These are phyloP conservation scores for Alternaria atra DNA, from an alignment of 2,329 filamentous ascomycete species.

Conservation along the genomic window DNA sequence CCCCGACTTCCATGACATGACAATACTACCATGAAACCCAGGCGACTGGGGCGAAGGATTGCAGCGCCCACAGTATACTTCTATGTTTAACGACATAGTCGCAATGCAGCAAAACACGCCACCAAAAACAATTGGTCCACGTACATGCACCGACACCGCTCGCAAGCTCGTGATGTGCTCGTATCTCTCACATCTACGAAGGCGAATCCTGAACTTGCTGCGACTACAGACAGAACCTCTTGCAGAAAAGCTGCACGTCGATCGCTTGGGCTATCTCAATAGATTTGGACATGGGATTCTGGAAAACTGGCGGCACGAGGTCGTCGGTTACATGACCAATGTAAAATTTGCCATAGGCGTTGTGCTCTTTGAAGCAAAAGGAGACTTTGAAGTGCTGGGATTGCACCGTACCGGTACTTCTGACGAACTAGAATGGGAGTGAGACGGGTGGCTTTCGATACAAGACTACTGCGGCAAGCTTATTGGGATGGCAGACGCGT, in stretches of 20 bases:
- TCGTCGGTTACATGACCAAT: too few relatives aligned
- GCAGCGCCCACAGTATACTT: background rate
- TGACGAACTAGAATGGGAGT: background rate
- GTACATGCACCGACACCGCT: constrained; percentile 2
- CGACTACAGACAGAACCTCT: too few relatives aligned
- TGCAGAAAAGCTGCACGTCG: too few relatives aligned
- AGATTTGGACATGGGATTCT: too few relatives aligned
- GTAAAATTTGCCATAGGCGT: too few relatives aligned
- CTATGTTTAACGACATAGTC: constrained; percentile 5
- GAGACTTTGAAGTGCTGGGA: too few relatives aligned
- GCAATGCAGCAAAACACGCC: background rate
- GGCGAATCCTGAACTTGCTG: too few relatives aligned
- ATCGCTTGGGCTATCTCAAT: too few relatives aligned
- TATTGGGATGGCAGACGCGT: background rate
- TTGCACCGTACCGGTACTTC: background rate
- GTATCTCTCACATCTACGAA: constrained; percentile 1
- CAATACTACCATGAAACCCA: background rate
- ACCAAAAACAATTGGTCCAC: background rate
- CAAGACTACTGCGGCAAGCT: background rate
- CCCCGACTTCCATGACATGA: constrained; percentile 4
- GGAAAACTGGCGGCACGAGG: too few relatives aligned
- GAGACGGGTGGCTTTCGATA: background rate
- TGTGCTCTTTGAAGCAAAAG: too few relatives aligned
- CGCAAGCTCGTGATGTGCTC: constrained; percentile 5
- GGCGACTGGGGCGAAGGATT: background rate